phyloP scores from a whole-genome alignment of 1,284 basidiomycete species.

The Cutaneotrichosporon dermatis region DNA sequence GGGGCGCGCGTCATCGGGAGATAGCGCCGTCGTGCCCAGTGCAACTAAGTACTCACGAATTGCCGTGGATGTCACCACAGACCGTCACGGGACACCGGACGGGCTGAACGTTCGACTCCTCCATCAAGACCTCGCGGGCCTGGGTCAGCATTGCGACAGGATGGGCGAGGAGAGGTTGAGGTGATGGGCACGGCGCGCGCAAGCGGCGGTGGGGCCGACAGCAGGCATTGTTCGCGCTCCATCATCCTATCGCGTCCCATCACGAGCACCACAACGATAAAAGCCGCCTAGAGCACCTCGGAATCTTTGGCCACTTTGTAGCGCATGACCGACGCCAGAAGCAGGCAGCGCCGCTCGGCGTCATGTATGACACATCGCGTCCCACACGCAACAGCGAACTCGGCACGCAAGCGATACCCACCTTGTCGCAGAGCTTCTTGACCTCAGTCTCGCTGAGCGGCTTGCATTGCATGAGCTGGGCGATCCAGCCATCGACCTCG shows the following conservation, averaged over 20 bases:
- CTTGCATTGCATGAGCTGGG: conserved; percentile 96
- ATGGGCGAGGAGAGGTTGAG: neutral
- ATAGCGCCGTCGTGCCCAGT: no score
- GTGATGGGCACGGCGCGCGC: neutral
- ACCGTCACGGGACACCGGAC: conserved; percentile 96
- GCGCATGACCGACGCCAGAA: no score
- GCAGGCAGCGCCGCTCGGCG: no score
- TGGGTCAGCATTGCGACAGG: conserved; percentile 43
- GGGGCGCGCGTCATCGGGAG: no score
- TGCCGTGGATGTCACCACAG: conserved; percentile 99
- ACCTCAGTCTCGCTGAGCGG: conserved; percentile 94
- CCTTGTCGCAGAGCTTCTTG: conserved; percentile 98
- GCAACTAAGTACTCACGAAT: conserved; percentile 69
- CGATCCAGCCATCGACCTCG: conserved; percentile 78
- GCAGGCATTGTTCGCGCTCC: neutral
- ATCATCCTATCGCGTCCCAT: neutral
- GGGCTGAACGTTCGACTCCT: conserved; percentile 96
- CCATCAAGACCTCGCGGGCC: conserved; percentile 96
- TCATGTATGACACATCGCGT: no score
- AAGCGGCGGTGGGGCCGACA: neutral
- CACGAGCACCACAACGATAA: no score
- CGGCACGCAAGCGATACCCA: conserved; percentile 48
- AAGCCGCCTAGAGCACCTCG: no score
- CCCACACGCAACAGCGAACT: no score
- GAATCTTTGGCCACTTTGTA: no score